A percentile compares a stretch with the other conserved stretches of the same genome.
Conservation (phyloP, 2,329 filamentous ascomycete genomes). For the Penicillium crustosum region DNA sequence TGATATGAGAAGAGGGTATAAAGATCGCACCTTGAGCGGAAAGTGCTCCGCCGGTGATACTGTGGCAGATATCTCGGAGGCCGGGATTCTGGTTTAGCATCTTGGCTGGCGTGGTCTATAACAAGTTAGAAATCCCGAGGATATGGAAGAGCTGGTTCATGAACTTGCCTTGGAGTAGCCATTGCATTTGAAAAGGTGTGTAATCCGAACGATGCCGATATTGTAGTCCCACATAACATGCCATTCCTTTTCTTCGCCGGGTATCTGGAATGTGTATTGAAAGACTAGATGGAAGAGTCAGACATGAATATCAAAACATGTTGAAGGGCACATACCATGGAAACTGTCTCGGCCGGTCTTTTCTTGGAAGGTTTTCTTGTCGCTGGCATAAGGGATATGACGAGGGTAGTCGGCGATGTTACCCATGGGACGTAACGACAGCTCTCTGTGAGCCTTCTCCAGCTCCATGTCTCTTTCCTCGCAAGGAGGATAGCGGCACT, state of each 20-base stretch:
- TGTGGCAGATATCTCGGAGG: slow-evolving; percentile 84
- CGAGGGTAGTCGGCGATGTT: slow-evolving; percentile 61
- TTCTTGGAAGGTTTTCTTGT: slow-evolving; percentile 83
- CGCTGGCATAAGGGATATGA: slow-evolving; percentile 91
- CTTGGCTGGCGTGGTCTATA: slow-evolving; percentile 81
- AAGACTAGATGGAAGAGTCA: slow-evolving; percentile 26
- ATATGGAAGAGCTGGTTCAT: background rate
- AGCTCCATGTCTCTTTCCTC: slow-evolving; percentile 64
- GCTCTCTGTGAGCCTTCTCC: slow-evolving; percentile 59
- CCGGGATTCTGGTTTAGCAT: slow-evolving; percentile 76
- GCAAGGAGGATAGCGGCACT: slow-evolving; percentile 71
- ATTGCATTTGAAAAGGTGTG: slow-evolving; percentile 89
- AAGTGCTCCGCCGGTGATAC: slow-evolving; percentile 89
- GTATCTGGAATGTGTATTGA: slow-evolving; percentile 76
- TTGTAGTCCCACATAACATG: slow-evolving; percentile 97
- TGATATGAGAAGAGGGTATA: slow-evolving; percentile 3
- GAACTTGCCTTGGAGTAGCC: slow-evolving; percentile 76
- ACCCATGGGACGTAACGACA: slow-evolving; percentile 65
- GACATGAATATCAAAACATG: slow-evolving; percentile 3
- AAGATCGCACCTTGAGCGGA: slow-evolving; percentile 74
- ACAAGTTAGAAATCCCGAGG: background rate
- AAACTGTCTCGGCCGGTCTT: slow-evolving; percentile 88
- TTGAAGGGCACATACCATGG: slow-evolving; percentile 61
- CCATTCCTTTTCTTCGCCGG: slow-evolving; percentile 65
- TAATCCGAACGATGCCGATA: slow-evolving; percentile 88